Evolutionary conservation across 73 alveolate genomes (phyloP).

Genomic region (Uronychia setigera): DNA sequence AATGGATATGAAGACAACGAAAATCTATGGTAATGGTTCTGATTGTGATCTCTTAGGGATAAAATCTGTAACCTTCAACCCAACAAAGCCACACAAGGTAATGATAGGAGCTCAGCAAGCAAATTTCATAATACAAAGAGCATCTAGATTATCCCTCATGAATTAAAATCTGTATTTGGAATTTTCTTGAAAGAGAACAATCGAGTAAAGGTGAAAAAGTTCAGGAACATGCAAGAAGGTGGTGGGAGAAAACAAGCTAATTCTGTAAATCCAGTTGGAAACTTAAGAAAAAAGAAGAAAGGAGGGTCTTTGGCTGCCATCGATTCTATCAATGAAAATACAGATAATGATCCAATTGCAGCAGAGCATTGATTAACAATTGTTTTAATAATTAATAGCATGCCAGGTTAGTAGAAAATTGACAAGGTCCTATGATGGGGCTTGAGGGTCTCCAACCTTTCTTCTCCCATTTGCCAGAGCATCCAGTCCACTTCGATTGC

Average conservation of each 20-base stretch:
- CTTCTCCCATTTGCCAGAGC: constrained; percentile 65
- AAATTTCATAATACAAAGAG: background rate
- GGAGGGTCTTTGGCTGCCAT: background rate
- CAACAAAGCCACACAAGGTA: background rate
- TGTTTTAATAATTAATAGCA: too few species aligned
- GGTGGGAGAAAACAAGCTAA: too few species aligned
- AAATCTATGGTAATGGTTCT: background rate
- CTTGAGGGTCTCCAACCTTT: constrained; percentile 21
- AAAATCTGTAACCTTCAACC: background rate
- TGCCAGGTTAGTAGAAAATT: constrained; percentile 46
- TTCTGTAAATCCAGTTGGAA: too few species aligned
- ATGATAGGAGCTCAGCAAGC: too few species aligned
- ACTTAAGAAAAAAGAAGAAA: background rate
- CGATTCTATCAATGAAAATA: background rate
- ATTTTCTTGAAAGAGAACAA: background rate
- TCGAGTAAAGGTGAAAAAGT: background rate
- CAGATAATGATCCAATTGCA: too few species aligned
- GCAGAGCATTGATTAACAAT: too few species aligned
- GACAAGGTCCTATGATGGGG: constrained; percentile 63
- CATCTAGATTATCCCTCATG: background rate
- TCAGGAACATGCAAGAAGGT: background rate
- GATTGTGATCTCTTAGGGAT: background rate
- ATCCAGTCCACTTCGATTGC: constrained; percentile 62
- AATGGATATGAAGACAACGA: background rate
- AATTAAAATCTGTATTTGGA: background rate